A percentile compares a stretch with the other conserved stretches of the same genome.
Conservation (phyloP, 2,329 filamentous ascomycete species). For the Aspergillus chevalieri region DNA sequence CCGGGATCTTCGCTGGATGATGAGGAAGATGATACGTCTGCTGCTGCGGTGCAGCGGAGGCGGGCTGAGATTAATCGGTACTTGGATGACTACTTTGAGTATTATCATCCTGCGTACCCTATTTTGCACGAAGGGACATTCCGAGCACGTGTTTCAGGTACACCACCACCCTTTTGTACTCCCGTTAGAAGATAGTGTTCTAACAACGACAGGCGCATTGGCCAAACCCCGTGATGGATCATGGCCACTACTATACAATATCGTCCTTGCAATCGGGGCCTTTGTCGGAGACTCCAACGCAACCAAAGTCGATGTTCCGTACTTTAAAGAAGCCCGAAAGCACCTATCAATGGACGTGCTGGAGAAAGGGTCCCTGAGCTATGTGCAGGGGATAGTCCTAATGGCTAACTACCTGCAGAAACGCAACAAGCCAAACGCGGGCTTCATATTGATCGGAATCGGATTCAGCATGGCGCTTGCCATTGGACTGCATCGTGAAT, state of each 20-base stretch:
- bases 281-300: slow-evolving; percentile 14
- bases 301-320: slow-evolving; percentile 11
- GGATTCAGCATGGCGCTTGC: slow-evolving; percentile 16
- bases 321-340: slow-evolving; percentile 14
- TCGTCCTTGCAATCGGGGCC: slow-evolving; percentile 13
- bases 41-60: slow-evolving; percentile 1
- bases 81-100: slow-evolving; percentile 14
- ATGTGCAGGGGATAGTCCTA: slow-evolving; percentile 13
- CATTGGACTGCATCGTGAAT: slow-evolving; percentile 15
- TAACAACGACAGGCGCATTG: slow-evolving; percentile 8
- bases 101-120: slow-evolving; percentile 14
- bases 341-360: slow-evolving; percentile 15
- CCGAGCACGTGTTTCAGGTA: slow-evolving; percentile 10
- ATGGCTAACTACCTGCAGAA: slow-evolving; percentile 16
- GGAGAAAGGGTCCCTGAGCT: slow-evolving; percentile 15
- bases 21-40: slow-evolving; percentile 4
- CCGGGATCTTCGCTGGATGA: slow-evolving; percentile 13
- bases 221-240: slow-evolving; percentile 14
- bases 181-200: not conserved
- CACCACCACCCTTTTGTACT: not conserved
- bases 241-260: slow-evolving; percentile 14
- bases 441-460: slow-evolving; percentile 14
- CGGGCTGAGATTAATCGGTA: slow-evolving; percentile 5
- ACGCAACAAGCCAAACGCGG: slow-evolving; percentile 15
- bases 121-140: slow-evolving; percentile 15